Evolutionary conservation across 2,329 filamentous ascomycete genomes (phyloP).

Genomic region (Aspergillus novoparasiticus): DNA sequence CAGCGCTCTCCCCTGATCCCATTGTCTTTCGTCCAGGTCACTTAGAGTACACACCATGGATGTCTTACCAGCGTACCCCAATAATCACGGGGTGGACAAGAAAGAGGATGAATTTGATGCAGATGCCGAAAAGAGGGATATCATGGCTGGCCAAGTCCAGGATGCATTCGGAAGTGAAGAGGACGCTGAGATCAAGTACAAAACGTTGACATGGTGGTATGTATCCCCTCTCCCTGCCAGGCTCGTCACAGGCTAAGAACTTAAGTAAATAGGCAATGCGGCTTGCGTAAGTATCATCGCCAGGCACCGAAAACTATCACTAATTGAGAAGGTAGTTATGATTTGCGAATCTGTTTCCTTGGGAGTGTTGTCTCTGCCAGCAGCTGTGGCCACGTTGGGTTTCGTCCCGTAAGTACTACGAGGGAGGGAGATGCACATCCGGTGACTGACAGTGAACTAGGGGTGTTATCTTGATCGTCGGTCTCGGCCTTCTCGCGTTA

Average conservation of each 20-base stretch:
- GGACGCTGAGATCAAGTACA: not conserved
- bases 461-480: conserved; percentile 56
- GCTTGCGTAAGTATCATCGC: not conserved
- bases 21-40: not conserved
- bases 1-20: not conserved
- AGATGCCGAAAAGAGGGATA: not conserved
- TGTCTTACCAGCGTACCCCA: not conserved
- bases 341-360: conserved; percentile 60
- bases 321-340: conserved; percentile 35
- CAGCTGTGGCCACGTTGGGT: conserved; percentile 53
- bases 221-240: not conserved
- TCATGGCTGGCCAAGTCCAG: not conserved
- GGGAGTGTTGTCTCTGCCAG: conserved; percentile 57
- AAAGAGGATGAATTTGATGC: not conserved
- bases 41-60: not conserved
- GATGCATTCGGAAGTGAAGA: not conserved
- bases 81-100: not conserved
- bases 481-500: conserved; percentile 58
- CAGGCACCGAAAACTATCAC: not conserved
- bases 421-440: not conserved
- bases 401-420: conserved; percentile 47
- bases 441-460: conserved; percentile 22
- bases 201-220: not conserved
- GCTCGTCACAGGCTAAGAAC: not conserved
- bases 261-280: not conserved